phyloP scores from a whole-genome alignment of 2,329 filamentous ascomycete genomes.

The Onygena corvina region DNA sequence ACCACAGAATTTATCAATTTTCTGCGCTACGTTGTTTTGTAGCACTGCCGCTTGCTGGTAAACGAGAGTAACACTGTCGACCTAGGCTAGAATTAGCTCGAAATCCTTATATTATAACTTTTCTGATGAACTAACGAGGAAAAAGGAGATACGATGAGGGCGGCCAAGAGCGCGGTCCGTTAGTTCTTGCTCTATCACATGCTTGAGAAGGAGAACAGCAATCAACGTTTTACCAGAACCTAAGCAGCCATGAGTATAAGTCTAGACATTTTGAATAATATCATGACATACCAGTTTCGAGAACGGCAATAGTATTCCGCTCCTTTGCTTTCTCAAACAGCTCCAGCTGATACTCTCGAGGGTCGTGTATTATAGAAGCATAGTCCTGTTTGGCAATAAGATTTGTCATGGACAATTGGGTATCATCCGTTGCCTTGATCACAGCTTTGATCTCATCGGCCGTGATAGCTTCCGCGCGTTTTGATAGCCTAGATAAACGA shows the following conservation, averaged over 20 bases:
- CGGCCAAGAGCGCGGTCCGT: constrained; percentile 51
- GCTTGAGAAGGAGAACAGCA: constrained; percentile 67
- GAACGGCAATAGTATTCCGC: constrained; percentile 80
- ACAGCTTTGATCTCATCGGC: constrained; percentile 29
- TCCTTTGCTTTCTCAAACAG: constrained; percentile 77
- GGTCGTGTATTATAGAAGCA: constrained; percentile 55
- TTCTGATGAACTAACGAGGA: constrained; percentile 56
- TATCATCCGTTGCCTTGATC: constrained; percentile 26
- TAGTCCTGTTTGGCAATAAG: constrained; percentile 43
- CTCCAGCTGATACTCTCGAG: constrained; percentile 83
- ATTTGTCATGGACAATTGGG: constrained; percentile 43
- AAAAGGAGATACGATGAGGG: constrained; percentile 62
- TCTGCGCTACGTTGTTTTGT: constrained; percentile 64
- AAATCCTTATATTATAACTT: too few relatives aligned
- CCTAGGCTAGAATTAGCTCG: constrained; percentile 32
- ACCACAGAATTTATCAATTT: constrained; percentile 63
- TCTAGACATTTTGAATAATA: constrained; percentile 14
- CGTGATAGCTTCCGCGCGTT: constrained; percentile 34
- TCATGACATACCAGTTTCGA: constrained; percentile 59
- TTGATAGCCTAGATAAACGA: constrained; percentile 24
- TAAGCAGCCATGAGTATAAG: constrained; percentile 21
- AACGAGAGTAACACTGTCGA: constrained; percentile 79
- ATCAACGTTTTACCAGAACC: constrained; percentile 95
- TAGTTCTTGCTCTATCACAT: constrained; percentile 66
- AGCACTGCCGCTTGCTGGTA: constrained; percentile 81